phyloP scores from a whole-genome alignment of 768 basidiomycete genomes.

The Favolaschia claudopus region DNA sequence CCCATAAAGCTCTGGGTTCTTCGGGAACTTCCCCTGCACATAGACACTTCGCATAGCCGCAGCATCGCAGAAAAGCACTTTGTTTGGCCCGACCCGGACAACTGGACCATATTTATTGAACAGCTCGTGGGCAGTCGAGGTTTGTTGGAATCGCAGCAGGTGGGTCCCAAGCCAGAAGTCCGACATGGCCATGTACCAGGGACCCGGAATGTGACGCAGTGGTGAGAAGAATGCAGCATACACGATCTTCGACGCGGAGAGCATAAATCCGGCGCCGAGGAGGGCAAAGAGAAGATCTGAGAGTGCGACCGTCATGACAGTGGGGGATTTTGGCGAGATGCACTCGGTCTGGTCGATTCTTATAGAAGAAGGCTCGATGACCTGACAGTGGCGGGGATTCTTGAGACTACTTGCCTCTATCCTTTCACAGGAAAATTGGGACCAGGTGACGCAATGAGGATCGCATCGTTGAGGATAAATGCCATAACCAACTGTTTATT shows the following conservation, averaged over 20 bases:
- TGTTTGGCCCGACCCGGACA: conserved; percentile 79
- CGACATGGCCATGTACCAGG: conserved; percentile 79
- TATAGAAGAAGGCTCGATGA: no score
- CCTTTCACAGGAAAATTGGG: no score
- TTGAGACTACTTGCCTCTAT: no score
- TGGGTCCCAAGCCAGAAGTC: conserved; percentile 76
- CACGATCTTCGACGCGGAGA: background rate
- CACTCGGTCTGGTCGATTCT: no score
- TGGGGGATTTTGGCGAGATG: no score
- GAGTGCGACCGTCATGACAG: no score
- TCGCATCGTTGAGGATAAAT: no score
- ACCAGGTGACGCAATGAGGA: no score
- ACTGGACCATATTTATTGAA: conserved; percentile 81
- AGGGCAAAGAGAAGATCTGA: no score
- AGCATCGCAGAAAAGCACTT: conserved; percentile 78
- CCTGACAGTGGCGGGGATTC: no score
- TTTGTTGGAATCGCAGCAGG: conserved; percentile 73
- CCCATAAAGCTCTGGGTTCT: conserved; percentile 77
- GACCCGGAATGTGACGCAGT: conserved; percentile 74
- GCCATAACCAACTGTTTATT: no score
- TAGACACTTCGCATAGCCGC: conserved; percentile 73
- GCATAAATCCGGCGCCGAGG: no score
- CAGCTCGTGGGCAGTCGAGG: conserved; percentile 67
- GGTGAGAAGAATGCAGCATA: conserved; percentile 59
- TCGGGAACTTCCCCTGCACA: conserved; percentile 78